These are phyloP conservation scores for Epichloe gansuensis DNA, from an alignment of 2,329 filamentous ascomycete species.

Conservation along the genomic window DNA sequence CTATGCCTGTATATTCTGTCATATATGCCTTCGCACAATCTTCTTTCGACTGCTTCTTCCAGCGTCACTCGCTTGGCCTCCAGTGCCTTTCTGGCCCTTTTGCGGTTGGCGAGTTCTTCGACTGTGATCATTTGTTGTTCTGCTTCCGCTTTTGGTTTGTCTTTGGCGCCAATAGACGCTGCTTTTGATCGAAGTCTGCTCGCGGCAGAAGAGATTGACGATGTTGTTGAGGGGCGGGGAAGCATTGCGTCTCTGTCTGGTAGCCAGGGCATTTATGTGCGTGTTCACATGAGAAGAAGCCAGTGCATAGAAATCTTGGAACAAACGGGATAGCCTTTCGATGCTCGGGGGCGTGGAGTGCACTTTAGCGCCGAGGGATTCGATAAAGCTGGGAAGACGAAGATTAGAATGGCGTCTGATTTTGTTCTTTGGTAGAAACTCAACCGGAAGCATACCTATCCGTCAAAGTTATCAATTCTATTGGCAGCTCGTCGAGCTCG, in stretches of 20 bases:
- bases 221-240: constrained; percentile 41
- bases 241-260: constrained; percentile 57
- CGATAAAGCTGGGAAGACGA: constrained; percentile 57
- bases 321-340: constrained; percentile 70
- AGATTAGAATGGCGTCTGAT: not conserved
- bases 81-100: constrained; percentile 63
- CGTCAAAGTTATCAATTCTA: constrained; percentile 81
- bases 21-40: constrained; percentile 77
- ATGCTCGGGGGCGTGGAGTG: constrained; percentile 74
- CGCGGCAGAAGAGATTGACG: constrained; percentile 43
- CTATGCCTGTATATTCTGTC: constrained; percentile 82
- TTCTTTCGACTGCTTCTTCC: constrained; percentile 84
- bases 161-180: constrained; percentile 40
- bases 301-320: constrained; percentile 85
- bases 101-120: constrained; percentile 69
- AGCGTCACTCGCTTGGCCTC: constrained; percentile 66
- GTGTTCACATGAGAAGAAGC: constrained; percentile 75
- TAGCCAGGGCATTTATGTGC: constrained; percentile 70
- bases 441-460: constrained; percentile 52
- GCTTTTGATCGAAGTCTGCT: constrained; percentile 45
- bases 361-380: constrained; percentile 77
- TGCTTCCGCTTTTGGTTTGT: constrained; percentile 34
- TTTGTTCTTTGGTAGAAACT: not conserved
- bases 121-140: constrained; percentile 83
- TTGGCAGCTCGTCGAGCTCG: constrained; percentile 79